A percentile compares a stretch with the other conserved stretches of the same genome.
phyloP scores from a whole-genome alignment of 805 yeast species.

The Zygoascus biomembranicola region DNA sequence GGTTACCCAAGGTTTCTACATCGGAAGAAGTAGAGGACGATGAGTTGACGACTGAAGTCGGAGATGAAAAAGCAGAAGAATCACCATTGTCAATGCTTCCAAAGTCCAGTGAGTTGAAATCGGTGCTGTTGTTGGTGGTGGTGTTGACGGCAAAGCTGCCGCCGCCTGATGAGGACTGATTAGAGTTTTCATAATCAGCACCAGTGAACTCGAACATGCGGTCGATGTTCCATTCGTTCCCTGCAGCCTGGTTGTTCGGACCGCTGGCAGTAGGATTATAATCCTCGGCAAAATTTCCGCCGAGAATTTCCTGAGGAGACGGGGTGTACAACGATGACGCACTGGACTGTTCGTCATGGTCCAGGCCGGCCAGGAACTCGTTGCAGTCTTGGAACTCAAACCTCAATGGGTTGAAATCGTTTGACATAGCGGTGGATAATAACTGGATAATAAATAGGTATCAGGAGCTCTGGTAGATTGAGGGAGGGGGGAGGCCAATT shows the following conservation, averaged over 20 bases:
- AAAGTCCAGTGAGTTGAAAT: neutral
- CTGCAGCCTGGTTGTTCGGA: neutral
- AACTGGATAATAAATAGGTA: neutral
- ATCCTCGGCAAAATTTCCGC: neutral
- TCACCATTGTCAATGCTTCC: neutral
- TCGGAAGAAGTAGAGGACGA: neutral
- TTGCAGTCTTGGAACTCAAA: constrained; percentile 20
- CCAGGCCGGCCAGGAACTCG: constrained; percentile 15
- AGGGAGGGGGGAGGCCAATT: too few relatives aligned
- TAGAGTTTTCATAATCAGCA: neutral
- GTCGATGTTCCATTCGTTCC: neutral
- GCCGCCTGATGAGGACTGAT: neutral
- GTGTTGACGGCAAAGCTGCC: neutral
- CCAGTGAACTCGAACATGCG: neutral
- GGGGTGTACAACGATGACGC: constrained; percentile 8
- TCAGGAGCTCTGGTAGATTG: neutral
- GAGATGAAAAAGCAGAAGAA: neutral
- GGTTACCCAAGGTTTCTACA: neutral
- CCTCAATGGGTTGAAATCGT: constrained; percentile 8
- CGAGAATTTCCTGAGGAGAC: constrained; percentile 12
- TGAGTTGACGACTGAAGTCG: neutral
- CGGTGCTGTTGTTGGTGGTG: neutral
- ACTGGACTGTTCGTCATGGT: neutral
- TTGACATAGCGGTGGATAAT: constrained; percentile 4
- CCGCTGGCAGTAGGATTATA: neutral